Percentiles rank a stretch among this genome's conserved stretches.
Evolutionary conservation across 345 rosid genomes (phyloP).

Genomic region (Trapa bicornis): DNA sequence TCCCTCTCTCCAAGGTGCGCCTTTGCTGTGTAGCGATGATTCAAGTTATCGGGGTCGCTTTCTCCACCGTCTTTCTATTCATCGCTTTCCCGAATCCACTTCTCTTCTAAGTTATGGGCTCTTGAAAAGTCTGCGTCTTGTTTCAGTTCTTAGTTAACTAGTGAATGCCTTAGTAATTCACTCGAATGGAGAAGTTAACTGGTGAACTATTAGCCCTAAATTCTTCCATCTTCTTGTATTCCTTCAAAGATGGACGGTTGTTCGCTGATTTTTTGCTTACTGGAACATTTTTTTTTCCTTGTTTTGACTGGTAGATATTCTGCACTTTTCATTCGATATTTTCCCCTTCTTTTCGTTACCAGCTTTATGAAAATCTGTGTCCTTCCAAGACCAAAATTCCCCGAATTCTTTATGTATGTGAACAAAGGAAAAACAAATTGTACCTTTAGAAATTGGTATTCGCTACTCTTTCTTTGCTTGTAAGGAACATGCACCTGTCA

Average conservation of each 20-base stretch:
- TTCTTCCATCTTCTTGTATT: neutral
- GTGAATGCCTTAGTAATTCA: neutral
- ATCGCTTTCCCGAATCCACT: too few relatives aligned
- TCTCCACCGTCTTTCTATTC: neutral
- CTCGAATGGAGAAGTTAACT: neutral
- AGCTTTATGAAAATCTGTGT: neutral
- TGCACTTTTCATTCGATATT: neutral
- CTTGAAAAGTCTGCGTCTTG: neutral
- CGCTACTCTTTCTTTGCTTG: neutral
- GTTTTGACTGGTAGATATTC: slow-evolving; percentile 1
- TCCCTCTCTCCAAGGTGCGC: neutral
- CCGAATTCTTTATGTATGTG: too few relatives aligned
- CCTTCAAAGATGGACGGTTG: neutral
- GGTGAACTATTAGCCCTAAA: neutral
- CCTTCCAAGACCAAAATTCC: neutral
- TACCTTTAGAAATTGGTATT: neutral
- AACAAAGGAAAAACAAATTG: too few relatives aligned
- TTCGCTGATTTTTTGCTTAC: neutral
- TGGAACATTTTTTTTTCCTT: neutral
- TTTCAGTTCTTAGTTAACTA: neutral
- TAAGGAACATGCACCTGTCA: neutral
- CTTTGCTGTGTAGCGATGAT: neutral
- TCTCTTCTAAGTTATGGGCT: neutral
- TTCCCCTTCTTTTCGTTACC: too few relatives aligned
- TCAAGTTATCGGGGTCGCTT: neutral